These are phyloP conservation scores for Tulasnella calospora DNA, from an alignment of 768 basidiomycete genomes.

Conservation along the genomic window DNA sequence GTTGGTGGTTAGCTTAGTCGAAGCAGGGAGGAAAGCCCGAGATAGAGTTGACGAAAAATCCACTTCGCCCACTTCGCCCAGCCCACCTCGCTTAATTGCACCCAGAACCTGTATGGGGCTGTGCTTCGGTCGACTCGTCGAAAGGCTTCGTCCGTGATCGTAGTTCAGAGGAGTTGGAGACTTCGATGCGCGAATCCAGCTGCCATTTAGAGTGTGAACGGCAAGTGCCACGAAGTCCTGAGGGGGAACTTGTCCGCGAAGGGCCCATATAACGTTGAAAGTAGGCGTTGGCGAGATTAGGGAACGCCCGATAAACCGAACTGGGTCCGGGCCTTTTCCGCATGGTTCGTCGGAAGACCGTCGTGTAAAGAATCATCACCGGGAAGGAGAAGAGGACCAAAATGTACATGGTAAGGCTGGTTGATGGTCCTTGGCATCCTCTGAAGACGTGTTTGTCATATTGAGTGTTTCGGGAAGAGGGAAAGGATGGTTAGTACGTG, in stretches of 20 bases:
- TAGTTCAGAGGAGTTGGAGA: not conserved
- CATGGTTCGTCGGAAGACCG: not conserved
- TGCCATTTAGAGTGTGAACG: not conserved
- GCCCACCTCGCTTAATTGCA: not conserved
- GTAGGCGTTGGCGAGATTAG: not conserved
- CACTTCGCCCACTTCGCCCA: conserved; percentile 7
- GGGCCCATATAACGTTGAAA: not conserved
- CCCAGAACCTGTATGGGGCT: not conserved
- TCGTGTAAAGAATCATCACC: not conserved
- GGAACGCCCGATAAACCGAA: not conserved
- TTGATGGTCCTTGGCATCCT: too few relatives aligned
- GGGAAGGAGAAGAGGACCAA: not conserved
- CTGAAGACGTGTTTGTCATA: too few relatives aligned
- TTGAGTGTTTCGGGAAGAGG: too few relatives aligned
- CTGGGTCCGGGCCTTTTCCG: conserved; percentile 7
- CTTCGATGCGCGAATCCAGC: not conserved
- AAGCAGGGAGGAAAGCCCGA: not conserved
- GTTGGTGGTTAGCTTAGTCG: not conserved
- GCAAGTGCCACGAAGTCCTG: not conserved
- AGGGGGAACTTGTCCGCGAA: not conserved
- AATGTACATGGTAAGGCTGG: not conserved
- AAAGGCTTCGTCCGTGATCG: not conserved
- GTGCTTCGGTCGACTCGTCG: conserved; percentile 7
- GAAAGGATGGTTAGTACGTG: too few relatives aligned
- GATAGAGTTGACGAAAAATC: not conserved